Evolutionary conservation across 352 stramenopile species (phyloP).

Genomic region (Pythium insidiosum): DNA sequence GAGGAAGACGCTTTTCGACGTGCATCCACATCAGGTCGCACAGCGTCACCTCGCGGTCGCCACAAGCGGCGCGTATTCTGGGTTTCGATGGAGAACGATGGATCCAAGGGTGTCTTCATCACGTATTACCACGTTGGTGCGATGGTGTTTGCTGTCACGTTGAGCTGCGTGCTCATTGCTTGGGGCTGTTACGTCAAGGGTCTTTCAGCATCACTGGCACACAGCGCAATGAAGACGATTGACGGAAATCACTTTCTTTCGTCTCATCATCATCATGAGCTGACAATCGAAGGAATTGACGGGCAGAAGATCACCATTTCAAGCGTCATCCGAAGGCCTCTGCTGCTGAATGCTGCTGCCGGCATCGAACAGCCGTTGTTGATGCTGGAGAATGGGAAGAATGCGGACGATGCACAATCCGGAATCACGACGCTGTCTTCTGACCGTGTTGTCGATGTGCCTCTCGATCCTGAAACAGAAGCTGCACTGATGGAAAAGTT

Average conservation of each 20-base stretch:
- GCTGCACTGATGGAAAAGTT: slow-evolving; percentile 59
- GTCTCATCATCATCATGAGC: slow-evolving; percentile 53
- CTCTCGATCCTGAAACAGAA: slow-evolving; percentile 35
- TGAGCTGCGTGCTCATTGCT: slow-evolving; percentile 45
- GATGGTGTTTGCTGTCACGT: slow-evolving; percentile 36
- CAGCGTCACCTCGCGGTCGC: not conserved
- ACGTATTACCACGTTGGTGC: slow-evolving; percentile 67
- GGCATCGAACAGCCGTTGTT: slow-evolving; percentile 16
- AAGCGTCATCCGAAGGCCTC: slow-evolving; percentile 49
- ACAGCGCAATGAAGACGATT: slow-evolving; percentile 55
- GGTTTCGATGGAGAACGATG: slow-evolving; percentile 66
- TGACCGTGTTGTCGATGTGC: too few species aligned
- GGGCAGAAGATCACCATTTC: slow-evolving; percentile 73
- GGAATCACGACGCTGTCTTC: too few species aligned
- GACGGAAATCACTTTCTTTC: slow-evolving; percentile 38
- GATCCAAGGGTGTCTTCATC: slow-evolving; percentile 74
- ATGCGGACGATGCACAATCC: too few species aligned
- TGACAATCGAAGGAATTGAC: slow-evolving; percentile 58
- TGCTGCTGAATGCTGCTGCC: slow-evolving; percentile 39
- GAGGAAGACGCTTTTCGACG: too few species aligned
- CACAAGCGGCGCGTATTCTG: slow-evolving; percentile 34
- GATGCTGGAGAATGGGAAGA: slow-evolving; percentile 41
- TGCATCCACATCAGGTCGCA: not conserved
- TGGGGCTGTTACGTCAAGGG: slow-evolving; percentile 75
- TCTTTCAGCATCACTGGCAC: slow-evolving; percentile 51